Evolutionary conservation across 2,329 filamentous ascomycete species (phyloP).

Genomic region (Saccharata proteae): DNA sequence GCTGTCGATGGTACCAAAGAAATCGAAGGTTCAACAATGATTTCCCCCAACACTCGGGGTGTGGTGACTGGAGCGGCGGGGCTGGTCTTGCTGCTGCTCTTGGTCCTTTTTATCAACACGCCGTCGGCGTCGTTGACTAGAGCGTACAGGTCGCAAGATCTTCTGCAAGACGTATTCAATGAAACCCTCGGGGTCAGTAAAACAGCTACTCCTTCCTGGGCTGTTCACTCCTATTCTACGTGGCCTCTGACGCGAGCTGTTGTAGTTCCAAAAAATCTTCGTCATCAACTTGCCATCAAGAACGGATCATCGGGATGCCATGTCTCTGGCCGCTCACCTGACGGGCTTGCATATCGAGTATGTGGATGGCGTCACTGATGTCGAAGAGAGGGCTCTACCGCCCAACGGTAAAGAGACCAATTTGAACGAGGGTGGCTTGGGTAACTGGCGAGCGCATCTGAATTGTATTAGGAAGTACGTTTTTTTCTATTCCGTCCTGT

Average conservation of each 20-base stretch:
- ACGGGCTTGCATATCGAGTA: slow-evolving; percentile 35
- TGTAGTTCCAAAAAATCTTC: slow-evolving; percentile 41
- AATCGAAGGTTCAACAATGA: too few species aligned
- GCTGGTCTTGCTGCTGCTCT: neutral
- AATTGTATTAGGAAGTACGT: slow-evolving; percentile 3
- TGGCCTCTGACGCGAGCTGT: neutral
- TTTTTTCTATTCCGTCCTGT: too few species aligned
- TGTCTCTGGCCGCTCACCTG: slow-evolving; percentile 36
- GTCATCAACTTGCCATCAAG: slow-evolving; percentile 40
- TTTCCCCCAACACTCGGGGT: too few species aligned
- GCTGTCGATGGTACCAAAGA: too few species aligned
- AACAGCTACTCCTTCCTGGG: neutral
- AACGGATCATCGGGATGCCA: slow-evolving; percentile 40
- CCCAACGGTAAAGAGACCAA: slow-evolving; percentile 18
- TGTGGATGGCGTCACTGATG: slow-evolving; percentile 33
- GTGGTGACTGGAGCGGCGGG: neutral
- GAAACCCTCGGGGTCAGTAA: slow-evolving; percentile 7
- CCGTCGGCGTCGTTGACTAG: too few species aligned
- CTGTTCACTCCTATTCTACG: neutral
- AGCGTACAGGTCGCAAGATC: too few species aligned
- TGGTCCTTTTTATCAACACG: too few species aligned
- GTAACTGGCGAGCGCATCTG: slow-evolving; percentile 5
- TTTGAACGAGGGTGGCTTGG: slow-evolving; percentile 3
- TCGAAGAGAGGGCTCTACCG: slow-evolving; percentile 17
- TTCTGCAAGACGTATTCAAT: slow-evolving; percentile 5